Base-by-base conservation (phyloP, 805 yeast species). In the Candida tammaniensis region DNA sequence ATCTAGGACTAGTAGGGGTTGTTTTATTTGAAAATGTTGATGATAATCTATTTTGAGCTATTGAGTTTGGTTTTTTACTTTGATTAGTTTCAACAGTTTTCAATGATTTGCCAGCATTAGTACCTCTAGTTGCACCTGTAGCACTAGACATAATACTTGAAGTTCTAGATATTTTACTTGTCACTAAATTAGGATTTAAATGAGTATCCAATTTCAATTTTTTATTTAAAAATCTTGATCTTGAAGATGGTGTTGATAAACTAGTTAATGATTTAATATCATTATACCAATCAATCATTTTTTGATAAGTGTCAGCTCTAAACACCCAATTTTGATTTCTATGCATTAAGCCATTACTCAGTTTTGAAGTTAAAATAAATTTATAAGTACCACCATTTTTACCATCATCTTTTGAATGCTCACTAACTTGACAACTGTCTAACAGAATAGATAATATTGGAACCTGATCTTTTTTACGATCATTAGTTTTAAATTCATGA, bases 251-350 rank as follows among this genome's bases (percentile, higher is more conserved):
- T n/a, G 74, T 74, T 14, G 80, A 66, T 39, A 83, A 66, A 11
- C 71, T 59, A 2, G 93, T 82, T 47, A 88, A 67, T 30, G 67
- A 68, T 54, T 80, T 79, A 46, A 91, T 69, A 52, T 85, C 95
- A 45, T 76, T 76, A 58, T 76, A 86, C 98, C 98, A 91, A 24
- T 69, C 72, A 55, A 82, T 77, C 91, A 88, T 86, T 20, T 73
- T 59, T 26, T 80, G 83, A 49, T 83, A 84, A 31, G 83, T 75
- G 51, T 85, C 93, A n/a, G 94, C 82, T 45, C 95, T 74, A 66
- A 91, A 89, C n/a, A 89, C 93, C 86, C 93, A 87, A 50, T 87
- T 88, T 61, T 89, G 97, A 27, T 87, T 86, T 51, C 86, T 72
- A 42, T 80, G 82, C 43, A 86, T 70, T 40, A 83, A 63, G 10